Conservation (phyloP, 768 basidiomycete species). For the Strobilomyces echinocephalus region DNA sequence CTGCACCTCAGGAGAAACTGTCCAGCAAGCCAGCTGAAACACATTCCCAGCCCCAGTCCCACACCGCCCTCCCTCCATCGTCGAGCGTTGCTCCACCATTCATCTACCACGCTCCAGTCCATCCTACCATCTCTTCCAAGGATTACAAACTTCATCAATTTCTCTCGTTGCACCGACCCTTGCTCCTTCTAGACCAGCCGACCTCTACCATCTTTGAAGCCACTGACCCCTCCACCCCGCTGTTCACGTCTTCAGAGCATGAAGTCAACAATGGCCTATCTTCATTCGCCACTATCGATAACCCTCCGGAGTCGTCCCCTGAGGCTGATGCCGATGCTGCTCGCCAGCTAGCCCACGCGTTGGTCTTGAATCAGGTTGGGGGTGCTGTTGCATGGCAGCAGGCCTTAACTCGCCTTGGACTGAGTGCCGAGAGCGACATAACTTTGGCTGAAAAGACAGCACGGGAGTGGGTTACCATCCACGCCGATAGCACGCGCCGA, state of each 20-base stretch:
- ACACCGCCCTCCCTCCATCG: conserved; percentile 10
- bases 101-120: conserved; percentile 27
- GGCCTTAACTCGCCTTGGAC: conserved; percentile 58
- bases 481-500: conserved; percentile 78
- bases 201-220: conserved; percentile 50
- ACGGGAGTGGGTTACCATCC: conserved; percentile 58
- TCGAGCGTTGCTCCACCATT: conserved; percentile 15
- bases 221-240: conserved; percentile 13
- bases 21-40: conserved; percentile 22
- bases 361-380: conserved; percentile 64
- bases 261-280: conserved; percentile 27
- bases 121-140: conserved; percentile 57
- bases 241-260: conserved; percentile 16
- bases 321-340: conserved; percentile 80
- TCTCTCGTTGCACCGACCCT: conserved; percentile 76
- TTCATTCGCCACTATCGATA: conserved; percentile 33
- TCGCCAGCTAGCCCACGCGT: conserved; percentile 68
- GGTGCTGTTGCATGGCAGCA: conserved; percentile 65
- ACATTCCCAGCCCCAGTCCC: conserved; percentile 12
- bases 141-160: conserved; percentile 82
- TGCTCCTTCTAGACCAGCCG: conserved; percentile 65
- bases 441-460: conserved; percentile 50
- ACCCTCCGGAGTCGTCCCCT: conserved; percentile 45
- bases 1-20: conserved; percentile 27
- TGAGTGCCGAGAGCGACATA: conserved; percentile 49